Percentiles rank a stretch among this genome's conserved stretches.
phyloP scores from a whole-genome alignment of 495 filamentous ascomycete genomes.

The Hyaloscypha bicolor region DNA sequence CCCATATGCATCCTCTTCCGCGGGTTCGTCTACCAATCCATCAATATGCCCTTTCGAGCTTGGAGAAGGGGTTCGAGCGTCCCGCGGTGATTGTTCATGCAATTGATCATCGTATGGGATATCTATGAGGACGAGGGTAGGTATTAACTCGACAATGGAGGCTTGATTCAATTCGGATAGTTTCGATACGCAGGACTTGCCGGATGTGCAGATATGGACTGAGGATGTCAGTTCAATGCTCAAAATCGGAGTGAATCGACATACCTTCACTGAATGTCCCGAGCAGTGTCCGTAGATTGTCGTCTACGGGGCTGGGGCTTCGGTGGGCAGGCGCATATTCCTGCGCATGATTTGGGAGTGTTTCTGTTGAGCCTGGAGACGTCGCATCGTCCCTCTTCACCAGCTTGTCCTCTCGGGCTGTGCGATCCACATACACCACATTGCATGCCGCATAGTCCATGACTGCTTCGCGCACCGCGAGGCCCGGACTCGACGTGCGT shows the following conservation, averaged over 20 bases:
- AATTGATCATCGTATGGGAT: conserved; percentile 58
- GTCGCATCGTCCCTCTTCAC: conserved; percentile 43
- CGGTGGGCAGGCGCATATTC: conserved; percentile 22
- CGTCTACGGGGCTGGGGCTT: conserved; percentile 36
- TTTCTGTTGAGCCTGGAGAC: conserved; percentile 2
- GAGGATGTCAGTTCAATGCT: conserved; percentile 7
- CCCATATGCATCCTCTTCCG: conserved; percentile 55
- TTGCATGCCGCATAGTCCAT: conserved; percentile 76
- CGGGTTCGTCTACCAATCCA: conserved; percentile 43
- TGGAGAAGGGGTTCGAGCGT: conserved; percentile 43
- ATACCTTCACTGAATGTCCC: conserved; percentile 53
- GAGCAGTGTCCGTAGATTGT: conserved; percentile 49
- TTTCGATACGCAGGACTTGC: conserved; percentile 69
- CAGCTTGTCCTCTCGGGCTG: conserved; percentile 64
- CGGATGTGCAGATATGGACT: conserved; percentile 77
- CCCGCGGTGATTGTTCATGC: conserved; percentile 33
- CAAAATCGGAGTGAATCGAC: conserved; percentile 14
- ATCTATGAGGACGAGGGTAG: conserved; percentile 77
- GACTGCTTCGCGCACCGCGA: conserved; percentile 32
- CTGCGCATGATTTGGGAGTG: conserved; percentile 23
- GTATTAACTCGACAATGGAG: conserved; percentile 62
- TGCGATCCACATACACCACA: conserved; percentile 82
- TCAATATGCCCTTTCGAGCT: conserved; percentile 40
- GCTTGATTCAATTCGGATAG: conserved; percentile 67
- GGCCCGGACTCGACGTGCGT: conserved; percentile 6